Base-by-base conservation (phyloP, 176 grass and related monocot species). In the Lolium rigidum region DNA sequence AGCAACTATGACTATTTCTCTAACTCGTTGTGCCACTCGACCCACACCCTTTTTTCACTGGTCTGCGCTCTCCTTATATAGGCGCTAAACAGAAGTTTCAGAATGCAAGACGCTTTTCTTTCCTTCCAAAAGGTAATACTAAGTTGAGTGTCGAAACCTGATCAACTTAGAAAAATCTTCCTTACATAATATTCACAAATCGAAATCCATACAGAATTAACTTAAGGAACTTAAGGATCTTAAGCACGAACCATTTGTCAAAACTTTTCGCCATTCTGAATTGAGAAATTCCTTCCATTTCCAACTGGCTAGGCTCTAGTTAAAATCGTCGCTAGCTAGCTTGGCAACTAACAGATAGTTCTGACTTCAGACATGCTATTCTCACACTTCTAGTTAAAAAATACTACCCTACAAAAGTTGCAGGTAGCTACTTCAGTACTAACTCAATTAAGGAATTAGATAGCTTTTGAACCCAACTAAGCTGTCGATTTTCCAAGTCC, bases 331-430 rank as follows among this genome's bases (percentile, higher is more conserved):
- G 16, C 54, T 18, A 56, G 4, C 20, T 70, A 16, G 63, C 55
- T 89, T 56, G 28, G 68, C 54, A 90, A 44, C 44, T 52, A n/a
- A 62, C 3, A 49, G n/a, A 26, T 28, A 71, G 52, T 78, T 77
- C 62, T 71, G 44, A 44, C 51, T 78, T 71, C n/a, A 77, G 28
- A 61, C 60, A 61, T 21, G 0, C 70, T 55, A 80, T 20, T 10
- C 51, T 60, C 56, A 70, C 60, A 2, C 18, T 60, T 77, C n/a
- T 11, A 52, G 71, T 12, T 77, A 12, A 41, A 41, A 1, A 1
- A 41, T 41, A 9, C 69, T 26, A 76, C 70, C 2, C 26, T 28
- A 28, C 26, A 41, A 76, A 18, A 15, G 16, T 60, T 41, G 39
- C 39, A 77, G 6, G 17, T 7, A 31, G 31, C 3, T 1, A 26